Conservation (phyloP, 306 rosid species). For the Alnus rubra region DNA sequence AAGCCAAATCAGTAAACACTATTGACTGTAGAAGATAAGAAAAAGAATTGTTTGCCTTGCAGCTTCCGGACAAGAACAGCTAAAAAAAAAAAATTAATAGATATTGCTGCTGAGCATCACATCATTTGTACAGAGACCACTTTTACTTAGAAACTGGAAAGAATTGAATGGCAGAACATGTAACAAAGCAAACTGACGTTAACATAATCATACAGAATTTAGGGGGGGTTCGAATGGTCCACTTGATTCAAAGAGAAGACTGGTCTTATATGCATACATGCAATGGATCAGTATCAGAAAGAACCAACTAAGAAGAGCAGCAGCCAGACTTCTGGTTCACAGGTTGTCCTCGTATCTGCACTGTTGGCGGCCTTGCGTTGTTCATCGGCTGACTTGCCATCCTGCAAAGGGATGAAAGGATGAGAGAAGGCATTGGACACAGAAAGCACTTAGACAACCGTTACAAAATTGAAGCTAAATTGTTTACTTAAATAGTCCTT, state of each 20-base stretch:
- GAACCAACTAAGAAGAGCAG: conserved; percentile 50
- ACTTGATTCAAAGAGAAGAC: conserved; percentile 1
- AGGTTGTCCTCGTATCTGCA: conserved; percentile 58
- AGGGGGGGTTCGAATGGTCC: too few relatives aligned
- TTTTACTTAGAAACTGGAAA: conserved; percentile 29
- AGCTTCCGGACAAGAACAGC: conserved; percentile 8
- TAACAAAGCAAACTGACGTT: conserved; percentile 19
- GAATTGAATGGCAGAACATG: conserved; percentile 28
- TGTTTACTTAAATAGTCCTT: background rate
- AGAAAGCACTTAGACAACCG: background rate
- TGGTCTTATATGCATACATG: conserved; percentile 16
- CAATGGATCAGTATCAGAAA: conserved; percentile 1
- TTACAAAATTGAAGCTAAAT: background rate
- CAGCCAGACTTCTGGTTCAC: conserved; percentile 64
- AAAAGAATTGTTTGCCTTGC: background rate
- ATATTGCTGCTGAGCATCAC: conserved; percentile 4
- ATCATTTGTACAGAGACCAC: conserved; percentile 40
- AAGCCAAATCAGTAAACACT: background rate
- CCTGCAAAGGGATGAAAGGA: conserved; percentile 26
- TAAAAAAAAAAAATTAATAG: background rate
- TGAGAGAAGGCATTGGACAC: background rate
- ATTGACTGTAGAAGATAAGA: background rate
- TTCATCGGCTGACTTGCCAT: conserved; percentile 61
- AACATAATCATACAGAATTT: conserved; percentile 19
- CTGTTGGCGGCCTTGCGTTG: conserved; percentile 55